phyloP scores from a whole-genome alignment of 163 green algal genomes.

The Prototheca cutis region DNA sequence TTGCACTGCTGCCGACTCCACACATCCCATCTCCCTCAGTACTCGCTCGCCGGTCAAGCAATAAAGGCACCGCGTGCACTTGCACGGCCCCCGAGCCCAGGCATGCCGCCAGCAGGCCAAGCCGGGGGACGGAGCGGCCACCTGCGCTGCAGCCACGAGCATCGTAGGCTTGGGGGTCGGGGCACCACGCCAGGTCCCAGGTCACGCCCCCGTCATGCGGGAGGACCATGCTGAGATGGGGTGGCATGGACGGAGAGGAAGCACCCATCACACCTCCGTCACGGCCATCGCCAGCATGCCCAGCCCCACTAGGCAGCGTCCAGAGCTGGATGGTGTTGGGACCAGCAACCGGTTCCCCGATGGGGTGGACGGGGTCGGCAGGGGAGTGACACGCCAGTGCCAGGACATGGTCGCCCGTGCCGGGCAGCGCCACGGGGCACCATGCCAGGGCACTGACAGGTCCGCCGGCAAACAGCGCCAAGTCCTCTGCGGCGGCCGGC shows the following conservation, averaged over 20 bases:
- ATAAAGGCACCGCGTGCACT: neutral
- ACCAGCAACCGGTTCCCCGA: neutral
- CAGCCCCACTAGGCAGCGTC: neutral
- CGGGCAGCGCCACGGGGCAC: neutral
- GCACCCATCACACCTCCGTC: too few species aligned
- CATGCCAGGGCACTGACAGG: conserved; percentile 3
- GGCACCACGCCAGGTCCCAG: conserved; percentile 5
- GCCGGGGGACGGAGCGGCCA: too few species aligned
- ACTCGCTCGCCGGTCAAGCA: too few species aligned
- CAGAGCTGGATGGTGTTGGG: neutral
- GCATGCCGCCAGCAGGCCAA: conserved; percentile 1
- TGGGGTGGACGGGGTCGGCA: neutral
- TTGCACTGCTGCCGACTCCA: too few species aligned
- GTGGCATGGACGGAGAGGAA: neutral
- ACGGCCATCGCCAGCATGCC: neutral
- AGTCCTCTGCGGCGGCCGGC: neutral
- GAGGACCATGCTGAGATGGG: neutral
- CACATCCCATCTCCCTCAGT: too few species aligned
- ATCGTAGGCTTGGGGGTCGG: neutral
- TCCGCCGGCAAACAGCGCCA: neutral
- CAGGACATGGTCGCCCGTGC: neutral
- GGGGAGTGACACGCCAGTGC: neutral
- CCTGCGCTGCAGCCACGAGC: too few species aligned
- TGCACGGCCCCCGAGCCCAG: neutral
- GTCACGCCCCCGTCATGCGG: neutral